Conservation (phyloP, 2,329 filamentous ascomycete genomes). For the Neonectria sp. region DNA sequence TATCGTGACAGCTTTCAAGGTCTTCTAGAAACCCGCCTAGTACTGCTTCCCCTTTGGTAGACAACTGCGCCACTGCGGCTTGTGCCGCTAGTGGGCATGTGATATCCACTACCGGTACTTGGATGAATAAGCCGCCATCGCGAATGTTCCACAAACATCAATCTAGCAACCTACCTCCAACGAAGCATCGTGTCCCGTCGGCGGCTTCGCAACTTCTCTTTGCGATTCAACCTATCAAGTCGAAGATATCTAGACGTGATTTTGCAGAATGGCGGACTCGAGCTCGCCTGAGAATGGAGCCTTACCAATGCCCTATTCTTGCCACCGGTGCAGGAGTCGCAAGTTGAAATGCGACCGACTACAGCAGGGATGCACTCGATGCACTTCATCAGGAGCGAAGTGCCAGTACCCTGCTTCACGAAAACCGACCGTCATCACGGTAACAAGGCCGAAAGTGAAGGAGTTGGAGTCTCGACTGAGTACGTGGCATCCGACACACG, state of each 20-base stretch:
- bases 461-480: constrained; percentile 47
- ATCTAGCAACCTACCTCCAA: neutral
- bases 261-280: constrained; percentile 26
- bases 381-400: constrained; percentile 34
- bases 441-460: constrained; percentile 46
- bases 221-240: neutral
- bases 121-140: neutral
- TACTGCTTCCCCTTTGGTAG: no score
- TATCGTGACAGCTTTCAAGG: no score
- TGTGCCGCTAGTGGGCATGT: neutral
- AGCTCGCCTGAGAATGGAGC: constrained; percentile 2
- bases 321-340: constrained; percentile 45
- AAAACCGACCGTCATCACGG: constrained; percentile 43
- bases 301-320: constrained; percentile 43
- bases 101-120: neutral
- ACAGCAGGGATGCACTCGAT: constrained; percentile 45
- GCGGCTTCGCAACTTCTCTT: neutral
- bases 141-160: constrained; percentile 6
- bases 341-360: constrained; percentile 51
- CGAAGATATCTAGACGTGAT: neutral
- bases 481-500: constrained; percentile 23
- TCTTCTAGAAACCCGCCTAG: neutral
- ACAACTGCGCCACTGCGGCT: neutral
- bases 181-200: neutral
- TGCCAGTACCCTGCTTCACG: constrained; percentile 49